Conservation (phyloP, 1,284 basidiomycete species). For the Sanghuangporus baumii region DNA sequence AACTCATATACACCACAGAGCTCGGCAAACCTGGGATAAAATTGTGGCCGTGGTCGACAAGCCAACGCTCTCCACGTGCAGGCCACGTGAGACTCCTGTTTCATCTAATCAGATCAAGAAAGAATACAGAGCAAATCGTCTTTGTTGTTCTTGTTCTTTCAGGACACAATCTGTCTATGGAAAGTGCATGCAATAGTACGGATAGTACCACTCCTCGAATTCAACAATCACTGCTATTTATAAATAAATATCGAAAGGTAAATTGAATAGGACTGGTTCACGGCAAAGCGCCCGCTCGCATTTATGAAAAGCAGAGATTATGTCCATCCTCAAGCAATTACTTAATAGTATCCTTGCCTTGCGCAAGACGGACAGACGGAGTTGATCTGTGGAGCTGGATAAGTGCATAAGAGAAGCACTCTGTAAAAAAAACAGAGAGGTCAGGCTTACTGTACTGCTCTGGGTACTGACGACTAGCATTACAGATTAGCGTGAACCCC, state of each 20-base stretch:
- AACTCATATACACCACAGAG: background rate
- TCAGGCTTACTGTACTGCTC: conserved; percentile 47
- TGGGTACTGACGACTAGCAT: conserved; percentile 42
- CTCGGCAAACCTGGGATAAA: background rate
- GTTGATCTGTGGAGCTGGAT: conserved; percentile 40
- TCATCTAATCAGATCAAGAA: background rate
- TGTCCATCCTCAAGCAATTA: too few species aligned
- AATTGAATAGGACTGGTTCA: too few species aligned
- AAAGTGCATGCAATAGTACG: background rate
- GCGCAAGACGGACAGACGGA: conserved; percentile 36
- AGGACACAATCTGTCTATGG: background rate
- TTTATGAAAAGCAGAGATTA: too few species aligned
- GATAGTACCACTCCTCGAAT: too few species aligned
- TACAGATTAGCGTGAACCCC: background rate
- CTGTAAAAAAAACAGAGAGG: conserved; percentile 3
- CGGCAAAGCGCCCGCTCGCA: too few species aligned
- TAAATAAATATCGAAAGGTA: too few species aligned
- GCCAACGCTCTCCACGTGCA: conserved; percentile 1
- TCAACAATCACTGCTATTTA: too few species aligned
- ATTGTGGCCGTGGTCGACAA: conserved; percentile 4
- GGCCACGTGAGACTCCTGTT: background rate
- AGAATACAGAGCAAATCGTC: background rate
- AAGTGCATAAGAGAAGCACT: background rate
- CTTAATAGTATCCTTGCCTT: background rate
- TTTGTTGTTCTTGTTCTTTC: background rate